Evolutionary conservation across 1,139 yeast species (phyloP), one percentile per base, ranked within the genome.

Genomic region (Candida tetrigidarum): DNA sequence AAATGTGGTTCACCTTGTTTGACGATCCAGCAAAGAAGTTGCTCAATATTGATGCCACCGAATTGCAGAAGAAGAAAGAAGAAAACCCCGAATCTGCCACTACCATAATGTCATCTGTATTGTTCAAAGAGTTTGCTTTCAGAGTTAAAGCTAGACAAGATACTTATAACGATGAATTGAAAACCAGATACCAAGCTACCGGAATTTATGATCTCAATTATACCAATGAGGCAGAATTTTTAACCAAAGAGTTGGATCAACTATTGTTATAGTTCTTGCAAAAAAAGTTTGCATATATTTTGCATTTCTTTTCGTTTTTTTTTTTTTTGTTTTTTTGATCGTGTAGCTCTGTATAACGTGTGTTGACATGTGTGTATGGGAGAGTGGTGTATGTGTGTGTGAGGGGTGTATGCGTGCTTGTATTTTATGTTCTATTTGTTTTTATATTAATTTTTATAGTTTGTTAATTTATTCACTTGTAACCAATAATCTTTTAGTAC

Each of bases 111-210:
- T 75, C 76, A 41, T 67, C 73, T 23, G 75, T 83, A 26, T 80
- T 82, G 41, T 86, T 86, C 76, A 76, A 78, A 50, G 93, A 90
- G 60, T 88, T 64, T 58, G 75, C 78, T 38, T 85, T 93, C 63
- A 80, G 96, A 66, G 65, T 91, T 42, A 82, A 86, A 58, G 97
- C 96, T 7, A 82, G 84, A 62, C 87, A 83, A 60, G 98, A 93
- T 58, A 80, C 80, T 50, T 93, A 86, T 64, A 86, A 91, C 57
- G 96, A 92, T 46, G 81, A 78, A 43, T 77, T 80, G 35, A 80
- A 96, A 61, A 83, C 89, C 18, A 81, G 97, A 62, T 89, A 86
- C 64, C 84, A 84, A 49, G 86, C 81, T 3, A 70, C 80, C 38
- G 75, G 77, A 23, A 58, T 87, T 26, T 72, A 72, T 41, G 77